Evolutionary conservation across 2,329 filamentous ascomycete genomes (phyloP).

Genomic region (Xylariales sp.): DNA sequence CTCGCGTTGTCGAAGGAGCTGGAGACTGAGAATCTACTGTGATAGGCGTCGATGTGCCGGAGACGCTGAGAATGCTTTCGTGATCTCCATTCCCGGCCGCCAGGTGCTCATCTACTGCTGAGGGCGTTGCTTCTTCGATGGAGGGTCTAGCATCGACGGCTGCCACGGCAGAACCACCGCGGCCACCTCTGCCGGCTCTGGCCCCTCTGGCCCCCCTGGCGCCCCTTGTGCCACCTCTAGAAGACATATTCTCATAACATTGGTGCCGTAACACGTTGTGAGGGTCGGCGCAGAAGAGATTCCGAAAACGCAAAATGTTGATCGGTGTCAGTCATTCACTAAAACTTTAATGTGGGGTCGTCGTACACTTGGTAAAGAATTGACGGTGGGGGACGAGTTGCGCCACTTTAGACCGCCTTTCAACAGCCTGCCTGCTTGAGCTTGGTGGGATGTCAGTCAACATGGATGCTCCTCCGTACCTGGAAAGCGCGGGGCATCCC

Average conservation of each 20-base stretch:
- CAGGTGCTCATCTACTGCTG: not conserved
- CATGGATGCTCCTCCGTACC: too few relatives aligned
- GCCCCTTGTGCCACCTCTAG: conserved; percentile 11
- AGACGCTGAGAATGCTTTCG: too few relatives aligned
- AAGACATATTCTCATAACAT: conserved; percentile 10
- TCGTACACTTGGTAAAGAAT: not conserved
- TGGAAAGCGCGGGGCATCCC: too few relatives aligned
- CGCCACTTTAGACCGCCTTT: not conserved
- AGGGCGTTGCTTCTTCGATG: conserved; percentile 1
- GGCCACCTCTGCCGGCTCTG: conserved; percentile 9
- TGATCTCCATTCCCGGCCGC: not conserved
- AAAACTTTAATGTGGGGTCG: not conserved
- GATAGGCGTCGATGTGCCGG: not conserved
- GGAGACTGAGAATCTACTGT: conserved; percentile 8
- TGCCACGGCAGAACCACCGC: conserved; percentile 5
- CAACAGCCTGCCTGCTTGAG: too few relatives aligned
- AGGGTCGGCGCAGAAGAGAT: not conserved
- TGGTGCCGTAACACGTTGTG: conserved; percentile 2
- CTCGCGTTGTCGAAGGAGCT: conserved; percentile 18
- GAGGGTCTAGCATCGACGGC: conserved; percentile 2
- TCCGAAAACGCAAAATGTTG: not conserved
- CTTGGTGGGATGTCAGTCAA: too few relatives aligned
- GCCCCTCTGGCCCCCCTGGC: conserved; percentile 8
- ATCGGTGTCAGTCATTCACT: not conserved
- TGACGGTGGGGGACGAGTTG: conserved; percentile 6